Evolutionary conservation across 225 moss, liverwort and hornwort species (phyloP), one percentile per base, ranked within the genome.

Genomic region (Thuidium tamariscinum): DNA sequence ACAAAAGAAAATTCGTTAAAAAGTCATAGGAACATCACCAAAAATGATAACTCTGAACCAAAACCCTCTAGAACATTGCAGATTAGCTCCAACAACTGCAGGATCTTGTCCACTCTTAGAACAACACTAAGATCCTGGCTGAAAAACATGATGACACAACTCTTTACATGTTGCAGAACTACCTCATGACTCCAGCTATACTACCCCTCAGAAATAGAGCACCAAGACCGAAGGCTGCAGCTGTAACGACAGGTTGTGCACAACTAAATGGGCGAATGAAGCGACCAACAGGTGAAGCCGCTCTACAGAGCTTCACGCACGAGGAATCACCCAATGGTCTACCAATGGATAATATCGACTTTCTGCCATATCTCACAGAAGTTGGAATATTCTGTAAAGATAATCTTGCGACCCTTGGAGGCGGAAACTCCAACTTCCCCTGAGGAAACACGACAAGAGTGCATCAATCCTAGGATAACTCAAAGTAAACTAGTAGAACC

Each of bases 371-470:
- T 71, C 82, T 77, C 41, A 79, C 79, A 83, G 73, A 55, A 78
- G 88, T 65, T 84, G 91, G 82, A 46, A 83, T 84, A n/a, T 68
- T 89, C 71, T 86, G 86, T 42, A 88, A 69, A 83, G 59, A 74
- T 46, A 77, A 76, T 76, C 84, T 85, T 85, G 92, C 82, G 48
- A 82, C 74, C 82, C 82, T 91, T 26, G 88, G 74, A 69, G 82
- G 84, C 62, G 82, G 66, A 90, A 87, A 93, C 87, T 90, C 86
- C 91, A 55, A 87, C 80, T 90, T 90, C 67, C 81, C 93, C 93
- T 93, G 91, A 90, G 89, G 90, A 91, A 79, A 87, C 88, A 93
- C 87, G 84, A 91, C 86, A 89, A 75, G 83, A 73, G 76, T 88
- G 76, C 77, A 88, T 91, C 89, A 93, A 92, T 84, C 42, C 80